Evolutionary conservation across 768 basidiomycete genomes (phyloP).

Genomic region (Lepiota venenata): DNA sequence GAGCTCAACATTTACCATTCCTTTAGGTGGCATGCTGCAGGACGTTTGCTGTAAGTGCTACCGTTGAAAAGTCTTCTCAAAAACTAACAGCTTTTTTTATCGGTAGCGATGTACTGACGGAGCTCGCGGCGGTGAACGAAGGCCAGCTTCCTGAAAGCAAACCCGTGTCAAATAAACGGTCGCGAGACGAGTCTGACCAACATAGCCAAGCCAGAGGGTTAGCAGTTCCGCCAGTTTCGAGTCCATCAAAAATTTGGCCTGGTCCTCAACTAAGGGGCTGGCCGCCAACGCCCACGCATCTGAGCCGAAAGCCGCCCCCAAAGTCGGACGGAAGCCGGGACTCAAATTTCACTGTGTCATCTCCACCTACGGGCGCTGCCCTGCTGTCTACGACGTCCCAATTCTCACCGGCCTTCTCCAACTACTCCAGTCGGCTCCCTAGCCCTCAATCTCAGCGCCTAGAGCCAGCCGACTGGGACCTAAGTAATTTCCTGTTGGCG

Average conservation of each 20-base stretch:
- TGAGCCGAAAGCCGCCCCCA: neutral
- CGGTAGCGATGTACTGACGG: constrained; percentile 56
- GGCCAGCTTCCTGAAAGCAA: constrained; percentile 39
- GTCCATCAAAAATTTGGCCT: neutral
- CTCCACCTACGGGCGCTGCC: neutral
- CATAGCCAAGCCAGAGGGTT: neutral
- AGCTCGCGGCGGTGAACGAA: constrained; percentile 51
- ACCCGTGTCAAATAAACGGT: constrained; percentile 40
- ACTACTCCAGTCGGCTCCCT: neutral
- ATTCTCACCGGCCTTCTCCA: neutral
- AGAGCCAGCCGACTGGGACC: constrained; percentile 17
- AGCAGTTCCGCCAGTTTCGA: neutral
- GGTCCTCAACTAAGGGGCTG: neutral
- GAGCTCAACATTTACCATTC: neutral
- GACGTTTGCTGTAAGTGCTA: constrained; percentile 31
- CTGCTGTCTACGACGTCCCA: neutral
- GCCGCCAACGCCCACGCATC: neutral
- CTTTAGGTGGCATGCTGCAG: constrained; percentile 34
- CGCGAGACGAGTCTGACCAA: constrained; percentile 29
- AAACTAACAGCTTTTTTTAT: constrained; percentile 10
- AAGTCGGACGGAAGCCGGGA: neutral
- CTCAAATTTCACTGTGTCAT: neutral
- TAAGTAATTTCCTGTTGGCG: constrained; percentile 22
- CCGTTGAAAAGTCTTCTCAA: constrained; percentile 16
- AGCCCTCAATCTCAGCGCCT: neutral